Evolutionary conservation across 2,329 filamentous ascomycete species (phyloP).

Genomic region (Neofusicoccum sp.): DNA sequence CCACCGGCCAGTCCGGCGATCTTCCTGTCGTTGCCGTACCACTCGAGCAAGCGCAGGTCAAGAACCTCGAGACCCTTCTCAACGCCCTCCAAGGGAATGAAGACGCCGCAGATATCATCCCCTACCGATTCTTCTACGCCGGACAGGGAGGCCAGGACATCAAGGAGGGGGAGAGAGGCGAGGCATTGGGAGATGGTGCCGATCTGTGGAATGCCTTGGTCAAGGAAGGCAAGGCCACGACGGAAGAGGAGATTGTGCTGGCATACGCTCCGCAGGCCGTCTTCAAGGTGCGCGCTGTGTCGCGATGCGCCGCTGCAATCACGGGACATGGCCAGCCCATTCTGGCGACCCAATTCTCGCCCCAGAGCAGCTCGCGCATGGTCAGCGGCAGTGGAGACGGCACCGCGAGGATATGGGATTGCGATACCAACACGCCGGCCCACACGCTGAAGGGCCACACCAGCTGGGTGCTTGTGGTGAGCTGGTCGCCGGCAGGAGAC

Average conservation of each 20-base stretch:
- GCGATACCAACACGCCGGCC: slow-evolving; percentile 85
- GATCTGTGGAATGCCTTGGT: slow-evolving; percentile 43
- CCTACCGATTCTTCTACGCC: slow-evolving; percentile 64
- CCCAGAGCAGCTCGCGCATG: slow-evolving; percentile 70
- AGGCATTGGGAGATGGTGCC: slow-evolving; percentile 46
- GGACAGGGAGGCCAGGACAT: slow-evolving; percentile 28
- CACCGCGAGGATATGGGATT: slow-evolving; percentile 91
- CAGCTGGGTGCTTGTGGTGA: slow-evolving; percentile 84
- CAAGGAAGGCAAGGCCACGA: slow-evolving; percentile 34
- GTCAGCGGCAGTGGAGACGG: slow-evolving; percentile 89
- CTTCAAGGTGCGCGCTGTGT: slow-evolving; percentile 89
- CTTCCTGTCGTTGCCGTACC: slow-evolving; percentile 69
- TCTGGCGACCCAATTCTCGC: slow-evolving; percentile 80
- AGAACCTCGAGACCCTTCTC: slow-evolving; percentile 82
- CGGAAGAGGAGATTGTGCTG: slow-evolving; percentile 13
- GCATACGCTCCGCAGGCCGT: slow-evolving; percentile 74
- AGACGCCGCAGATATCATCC: slow-evolving; percentile 59
- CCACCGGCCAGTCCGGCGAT: slow-evolving; percentile 64
- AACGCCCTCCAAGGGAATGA: slow-evolving; percentile 73
- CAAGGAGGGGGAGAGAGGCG: slow-evolving; percentile 27
- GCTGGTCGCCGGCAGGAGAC: slow-evolving; percentile 80
- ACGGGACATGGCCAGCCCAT: slow-evolving; percentile 91
- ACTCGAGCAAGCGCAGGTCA: slow-evolving; percentile 79
- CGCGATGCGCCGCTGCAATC: slow-evolving; percentile 83
- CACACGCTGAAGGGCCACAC: slow-evolving; percentile 84